These are phyloP conservation scores for Aureobasidium sp. DNA, from an alignment of 2,329 filamentous ascomycete genomes.

Conservation along the genomic window DNA sequence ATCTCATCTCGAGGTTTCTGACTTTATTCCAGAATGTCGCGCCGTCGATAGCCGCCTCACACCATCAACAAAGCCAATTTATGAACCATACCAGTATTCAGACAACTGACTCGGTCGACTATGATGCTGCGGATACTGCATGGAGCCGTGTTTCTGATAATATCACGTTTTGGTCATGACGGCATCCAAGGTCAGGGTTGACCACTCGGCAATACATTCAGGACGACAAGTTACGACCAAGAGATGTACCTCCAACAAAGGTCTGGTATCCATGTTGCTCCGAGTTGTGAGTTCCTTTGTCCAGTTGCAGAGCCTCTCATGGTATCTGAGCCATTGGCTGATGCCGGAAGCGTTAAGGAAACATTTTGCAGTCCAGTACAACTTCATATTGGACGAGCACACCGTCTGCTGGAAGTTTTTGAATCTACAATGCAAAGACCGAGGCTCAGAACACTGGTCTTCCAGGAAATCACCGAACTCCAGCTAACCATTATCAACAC, in stretches of 20 bases:
- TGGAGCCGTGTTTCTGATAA: background rate
- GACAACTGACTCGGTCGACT: background rate
- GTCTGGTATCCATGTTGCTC: background rate
- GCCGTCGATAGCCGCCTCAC: background rate
- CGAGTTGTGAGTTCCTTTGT: background rate
- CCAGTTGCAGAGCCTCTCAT: no score
- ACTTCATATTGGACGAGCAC: background rate
- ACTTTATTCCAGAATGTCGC: background rate
- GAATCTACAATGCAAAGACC: no score
- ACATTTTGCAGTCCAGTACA: background rate
- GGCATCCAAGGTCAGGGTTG: background rate
- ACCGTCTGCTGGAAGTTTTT: no score
- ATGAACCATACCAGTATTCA: background rate
- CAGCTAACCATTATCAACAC: no score
- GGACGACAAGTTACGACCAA: no score
- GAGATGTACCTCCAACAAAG: no score
- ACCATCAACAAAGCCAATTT: background rate
- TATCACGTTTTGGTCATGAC: no score
- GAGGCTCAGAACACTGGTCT: no score
- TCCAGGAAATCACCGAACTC: no score
- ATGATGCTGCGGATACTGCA: background rate
- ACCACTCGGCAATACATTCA: background rate
- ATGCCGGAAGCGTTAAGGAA: no score
- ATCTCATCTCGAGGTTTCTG: background rate
- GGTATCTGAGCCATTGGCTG: no score